Base-by-base conservation (phyloP, 495 filamentous ascomycete genomes). In the Pyrenula aspistea region DNA sequence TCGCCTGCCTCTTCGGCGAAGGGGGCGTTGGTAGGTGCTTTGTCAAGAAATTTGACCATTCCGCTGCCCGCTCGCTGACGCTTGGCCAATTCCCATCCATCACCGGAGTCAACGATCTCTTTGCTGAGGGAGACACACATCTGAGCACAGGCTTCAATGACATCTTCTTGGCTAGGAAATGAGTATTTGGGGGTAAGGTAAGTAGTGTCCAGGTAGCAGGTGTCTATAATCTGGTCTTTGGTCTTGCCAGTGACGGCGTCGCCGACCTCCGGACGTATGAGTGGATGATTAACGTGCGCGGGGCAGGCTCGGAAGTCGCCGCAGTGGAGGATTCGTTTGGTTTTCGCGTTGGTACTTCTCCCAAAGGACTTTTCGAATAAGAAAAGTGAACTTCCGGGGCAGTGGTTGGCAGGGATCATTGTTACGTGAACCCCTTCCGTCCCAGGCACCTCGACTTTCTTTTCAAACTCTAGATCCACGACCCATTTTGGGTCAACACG, bases 381-480 rank as follows among this genome's bases (percentile, higher is more conserved):
- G 65, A 92, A 97, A 1, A 99, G 70, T 2, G 92, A 94, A 66
- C 89, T 95, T 3, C 93, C 93, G 0, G 93, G 93, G 62, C 93
- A 98, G 61, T 99, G 93, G 67, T 99, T 99, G 0, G 93, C 93
- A 4, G 85, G 82, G n/a, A 99, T 84, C 84, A 96, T 93, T 1
- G 89, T 95, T 49, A 97, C 91, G 2, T 80, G 79, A 0, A 91
- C 88, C 2, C 91, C 90, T 42, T 84, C 77, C 0, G 88, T 93
- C 0, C 76, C 80, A 0, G 91, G 87, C 0, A 97, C 83, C 58
- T 92, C 88, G 12, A 83, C 74, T 55, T 81, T 86, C 61, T 83
- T 73, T 56, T 97, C 93, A 61, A 95, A 97, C 4, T 93, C 86
- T 2, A 99, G 73, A 66, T 87, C 84, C 10, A 91, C 77, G 1